These are phyloP conservation scores for Penicillium italicum DNA, from an alignment of 2,329 filamentous ascomycete genomes.

Conservation along the genomic window DNA sequence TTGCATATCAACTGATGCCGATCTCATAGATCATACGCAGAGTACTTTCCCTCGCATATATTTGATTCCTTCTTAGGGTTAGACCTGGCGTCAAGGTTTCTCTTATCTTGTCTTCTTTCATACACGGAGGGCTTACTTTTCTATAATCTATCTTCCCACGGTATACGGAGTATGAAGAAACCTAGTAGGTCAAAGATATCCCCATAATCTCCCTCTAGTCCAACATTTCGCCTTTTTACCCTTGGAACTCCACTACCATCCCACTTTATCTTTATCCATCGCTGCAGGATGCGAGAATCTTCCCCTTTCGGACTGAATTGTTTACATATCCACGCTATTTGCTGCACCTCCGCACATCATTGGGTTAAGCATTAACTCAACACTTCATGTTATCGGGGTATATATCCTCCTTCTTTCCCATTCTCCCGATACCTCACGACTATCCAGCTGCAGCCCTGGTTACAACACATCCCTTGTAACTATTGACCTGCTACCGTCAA, in stretches of 20 bases:
- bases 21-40: slow-evolving; percentile 5
- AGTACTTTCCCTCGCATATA: slow-evolving; percentile 11
- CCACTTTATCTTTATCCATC: not conserved
- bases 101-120: slow-evolving; percentile 5
- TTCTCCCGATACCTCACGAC: not conserved
- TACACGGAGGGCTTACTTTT: no score
- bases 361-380: not conserved
- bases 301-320: not conserved
- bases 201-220: not conserved
- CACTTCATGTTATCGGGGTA: not conserved
- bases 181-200: not conserved
- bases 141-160: not conserved
- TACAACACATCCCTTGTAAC: no score
- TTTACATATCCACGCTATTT: not conserved
- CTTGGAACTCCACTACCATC: not conserved
- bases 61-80: slow-evolving; percentile 11
- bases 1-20: not conserved
- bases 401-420: not conserved
- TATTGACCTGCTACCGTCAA: not conserved
- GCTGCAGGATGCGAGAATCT: not conserved
- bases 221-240: no score
- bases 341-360: not conserved
- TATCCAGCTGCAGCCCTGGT: not conserved
- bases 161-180: not conserved
- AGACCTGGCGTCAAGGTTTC: slow-evolving; percentile 3